Percentiles rank a stretch among this genome's conserved stretches.
Conservation (phyloP, 1,139 yeast genomes). For the Blastobotrys proliferans region DNA sequence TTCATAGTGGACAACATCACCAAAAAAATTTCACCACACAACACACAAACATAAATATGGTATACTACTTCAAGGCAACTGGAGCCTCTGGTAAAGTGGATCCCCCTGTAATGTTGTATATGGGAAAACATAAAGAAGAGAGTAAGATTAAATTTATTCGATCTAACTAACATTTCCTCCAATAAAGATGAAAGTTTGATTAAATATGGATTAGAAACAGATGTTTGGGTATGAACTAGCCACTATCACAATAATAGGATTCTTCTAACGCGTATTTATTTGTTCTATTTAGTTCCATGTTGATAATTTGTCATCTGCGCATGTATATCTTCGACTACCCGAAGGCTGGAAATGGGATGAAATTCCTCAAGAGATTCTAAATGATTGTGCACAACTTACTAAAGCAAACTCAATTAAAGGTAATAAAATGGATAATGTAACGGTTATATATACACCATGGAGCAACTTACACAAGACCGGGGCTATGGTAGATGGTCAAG, state of each 20-base stretch:
- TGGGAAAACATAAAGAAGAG: conserved; percentile 77
- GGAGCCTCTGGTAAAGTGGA: conserved; percentile 35
- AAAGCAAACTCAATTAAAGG: conserved; percentile 80
- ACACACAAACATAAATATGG: conserved; percentile 40
- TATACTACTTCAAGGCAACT: conserved; percentile 52
- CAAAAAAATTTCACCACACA: not conserved
- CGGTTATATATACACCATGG: conserved; percentile 75
- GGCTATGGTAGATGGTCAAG: conserved; percentile 82
- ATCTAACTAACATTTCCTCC: too few relatives aligned
- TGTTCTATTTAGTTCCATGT: conserved; percentile 65
- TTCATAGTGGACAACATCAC: too few relatives aligned
- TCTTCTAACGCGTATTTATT: not conserved
- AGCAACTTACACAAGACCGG: conserved; percentile 66
- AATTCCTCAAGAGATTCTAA: conserved; percentile 50
- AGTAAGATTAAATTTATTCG: conserved; percentile 30
- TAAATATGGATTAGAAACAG: conserved; percentile 62
- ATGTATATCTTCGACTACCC: conserved; percentile 62
- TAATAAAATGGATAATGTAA: conserved; percentile 64
- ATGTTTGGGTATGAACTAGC: conserved; percentile 73
- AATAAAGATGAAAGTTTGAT: conserved; percentile 57
- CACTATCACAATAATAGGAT: not conserved
- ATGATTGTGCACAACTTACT: conserved; percentile 69
- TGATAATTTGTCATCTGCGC: conserved; percentile 76
- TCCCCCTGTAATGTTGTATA: conserved; percentile 45
- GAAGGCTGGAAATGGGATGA: conserved; percentile 43